Evolutionary conservation across 495 filamentous ascomycete species (phyloP).

Genomic region (Lasiosphaeria ovina): DNA sequence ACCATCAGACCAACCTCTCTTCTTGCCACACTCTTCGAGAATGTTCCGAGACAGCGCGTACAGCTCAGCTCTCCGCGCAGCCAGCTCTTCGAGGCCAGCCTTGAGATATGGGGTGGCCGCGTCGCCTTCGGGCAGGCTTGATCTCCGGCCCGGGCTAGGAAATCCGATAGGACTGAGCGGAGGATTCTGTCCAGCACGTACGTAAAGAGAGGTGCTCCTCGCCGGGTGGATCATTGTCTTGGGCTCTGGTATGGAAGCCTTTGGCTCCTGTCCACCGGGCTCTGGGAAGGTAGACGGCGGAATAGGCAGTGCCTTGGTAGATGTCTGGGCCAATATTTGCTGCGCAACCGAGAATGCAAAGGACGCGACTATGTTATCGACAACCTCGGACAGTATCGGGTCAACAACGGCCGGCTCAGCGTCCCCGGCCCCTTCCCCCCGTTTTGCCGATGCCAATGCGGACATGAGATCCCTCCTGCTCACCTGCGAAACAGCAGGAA

Average conservation of each 20-base stretch:
- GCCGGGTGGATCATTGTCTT: constrained; percentile 65
- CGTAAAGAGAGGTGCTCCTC: constrained; percentile 50
- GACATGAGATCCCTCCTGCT: constrained; percentile 70
- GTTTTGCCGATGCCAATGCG: constrained; percentile 35
- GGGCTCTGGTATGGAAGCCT: constrained; percentile 55
- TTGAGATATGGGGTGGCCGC: constrained; percentile 46
- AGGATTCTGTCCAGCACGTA: constrained; percentile 32
- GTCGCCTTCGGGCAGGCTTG: constrained; percentile 27
- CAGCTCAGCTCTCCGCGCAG: constrained; percentile 76
- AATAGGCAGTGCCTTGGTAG: constrained; percentile 64
- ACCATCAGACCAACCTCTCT: constrained; percentile 72
- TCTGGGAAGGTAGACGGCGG: constrained; percentile 55
- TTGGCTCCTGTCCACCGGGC: constrained; percentile 45
- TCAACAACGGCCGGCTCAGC: constrained; percentile 20
- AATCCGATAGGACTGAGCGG: constrained; percentile 49
- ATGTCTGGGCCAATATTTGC: constrained; percentile 75
- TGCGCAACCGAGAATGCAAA: constrained; percentile 79
- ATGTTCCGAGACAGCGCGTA: constrained; percentile 74
- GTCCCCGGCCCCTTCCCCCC: constrained; percentile 22
- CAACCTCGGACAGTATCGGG: constrained; percentile 47
- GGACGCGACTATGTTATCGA: constrained; percentile 79
- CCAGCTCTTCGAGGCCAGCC: constrained; percentile 77
- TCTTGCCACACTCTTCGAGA: constrained; percentile 69
- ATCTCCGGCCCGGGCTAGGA: constrained; percentile 32
- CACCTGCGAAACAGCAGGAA: constrained; percentile 71